phyloP scores from a whole-genome alignment of 176 grass and related monocot genomes.

The Paspalum notatum region DNA sequence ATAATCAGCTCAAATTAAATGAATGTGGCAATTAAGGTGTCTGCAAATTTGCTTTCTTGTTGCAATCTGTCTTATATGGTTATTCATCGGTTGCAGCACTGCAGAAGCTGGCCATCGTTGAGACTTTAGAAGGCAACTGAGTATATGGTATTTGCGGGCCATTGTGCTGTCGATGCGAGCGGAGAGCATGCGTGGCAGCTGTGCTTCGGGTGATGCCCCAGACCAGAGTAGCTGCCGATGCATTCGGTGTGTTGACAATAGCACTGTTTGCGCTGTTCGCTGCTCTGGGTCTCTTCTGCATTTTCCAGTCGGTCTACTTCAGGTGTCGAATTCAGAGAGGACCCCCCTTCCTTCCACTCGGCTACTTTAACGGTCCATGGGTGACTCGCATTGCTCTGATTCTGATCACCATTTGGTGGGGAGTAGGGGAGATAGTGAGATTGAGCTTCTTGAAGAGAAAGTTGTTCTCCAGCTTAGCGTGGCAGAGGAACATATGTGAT shows the following conservation, averaged over 20 bases:
- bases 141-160: slow-evolving; percentile 58
- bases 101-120: slow-evolving; percentile 33
- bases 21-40: not conserved
- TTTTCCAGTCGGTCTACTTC: slow-evolving; percentile 66
- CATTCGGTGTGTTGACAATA: slow-evolving; percentile 84
- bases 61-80: slow-evolving; percentile 14
- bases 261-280: slow-evolving; percentile 62
- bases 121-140: slow-evolving; percentile 30
- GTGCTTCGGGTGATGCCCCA: slow-evolving; percentile 93
- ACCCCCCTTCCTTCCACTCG: slow-evolving; percentile 56
- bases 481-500: slow-evolving; percentile 76
- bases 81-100: slow-evolving; percentile 43
- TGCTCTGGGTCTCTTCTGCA: slow-evolving; percentile 72
- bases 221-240: slow-evolving; percentile 84
- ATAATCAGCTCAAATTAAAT: slow-evolving; percentile 22
- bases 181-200: slow-evolving; percentile 95
- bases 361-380: slow-evolving; percentile 95
- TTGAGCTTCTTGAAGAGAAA: slow-evolving; percentile 71
- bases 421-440: slow-evolving; percentile 76
- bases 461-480: slow-evolving; percentile 59
- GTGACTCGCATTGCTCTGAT: slow-evolving; percentile 74
- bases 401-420: slow-evolving; percentile 82
- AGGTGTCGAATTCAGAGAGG: slow-evolving; percentile 53
- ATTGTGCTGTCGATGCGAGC: slow-evolving; percentile 75
- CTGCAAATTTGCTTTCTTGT: slow-evolving; percentile 19